Base-by-base conservation (phyloP, 495 filamentous ascomycete species). In the Penicillium cataractarum region DNA sequence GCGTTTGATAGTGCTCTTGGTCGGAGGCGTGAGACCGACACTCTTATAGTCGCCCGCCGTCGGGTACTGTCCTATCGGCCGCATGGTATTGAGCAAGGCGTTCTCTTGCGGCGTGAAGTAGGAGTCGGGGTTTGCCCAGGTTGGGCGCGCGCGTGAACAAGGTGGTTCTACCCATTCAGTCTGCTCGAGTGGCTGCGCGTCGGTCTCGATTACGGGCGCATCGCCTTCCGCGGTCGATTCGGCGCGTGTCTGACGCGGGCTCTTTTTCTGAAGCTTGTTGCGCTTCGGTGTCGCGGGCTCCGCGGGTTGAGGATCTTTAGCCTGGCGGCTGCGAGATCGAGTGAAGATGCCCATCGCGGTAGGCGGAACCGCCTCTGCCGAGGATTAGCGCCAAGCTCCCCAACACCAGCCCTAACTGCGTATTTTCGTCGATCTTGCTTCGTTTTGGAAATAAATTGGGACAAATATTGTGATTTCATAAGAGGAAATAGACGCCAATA, bases 31-130 rank as follows among this genome's bases (percentile, higher is more conserved):
- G 6, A 72, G 57, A 21, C 65, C 67, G 17, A 57, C 70, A 48
- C 56, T 61, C 35, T 65, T 65, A 52, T 72, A 72, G 48, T 72
- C 70, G 26, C 62, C 65, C 17, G 17, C 27, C 35, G 70, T 68
- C 35, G 70, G 70, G 49, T 70, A 72, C 51, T 70, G 48, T 27
- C 70, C 70, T 24, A 72, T 65, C 60, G 70, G 70, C 63, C 57
- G 67, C 70, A 72, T 72, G 58, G 60, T 68, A 19, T 21, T 40
- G 49, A 51, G 48, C 29, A 17, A 26, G 32, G 42, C 15, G n/a
- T 44, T 64, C 50, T 58, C 50, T 56, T 33, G 31, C 31, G 59
- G 64, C 53, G 51, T 27, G 63, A 57, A 39, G 50, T 55, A 46
- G 55, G 58, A 55, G 37, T 51, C 54, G 57, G 56, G 32, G 22